Conservation (phyloP, 805 yeast species). For the Starmera caribaea region DNA sequence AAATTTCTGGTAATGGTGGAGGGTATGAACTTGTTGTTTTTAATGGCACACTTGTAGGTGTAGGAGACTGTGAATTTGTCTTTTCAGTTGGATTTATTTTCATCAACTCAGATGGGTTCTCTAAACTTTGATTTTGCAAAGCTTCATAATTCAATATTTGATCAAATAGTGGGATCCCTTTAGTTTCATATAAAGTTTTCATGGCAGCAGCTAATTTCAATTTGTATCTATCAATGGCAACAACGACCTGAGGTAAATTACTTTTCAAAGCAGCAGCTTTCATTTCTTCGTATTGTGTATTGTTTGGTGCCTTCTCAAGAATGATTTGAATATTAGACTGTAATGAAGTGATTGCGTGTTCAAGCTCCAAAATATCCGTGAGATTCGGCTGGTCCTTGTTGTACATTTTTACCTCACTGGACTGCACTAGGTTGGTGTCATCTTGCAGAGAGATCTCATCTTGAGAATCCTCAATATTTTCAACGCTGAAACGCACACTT, state of each 20-base stretch:
- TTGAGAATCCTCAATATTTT: too few species aligned
- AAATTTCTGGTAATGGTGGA: slow-evolving; percentile 65
- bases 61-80: too few species aligned
- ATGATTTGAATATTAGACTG: slow-evolving; percentile 44
- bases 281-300: slow-evolving; percentile 23
- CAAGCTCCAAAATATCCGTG: slow-evolving; percentile 26
- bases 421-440: too few species aligned
- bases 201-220: slow-evolving; percentile 51
- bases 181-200: slow-evolving; percentile 38
- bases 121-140: not conserved
- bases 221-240: slow-evolving; percentile 43
- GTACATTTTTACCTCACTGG: not conserved
- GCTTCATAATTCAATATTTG: slow-evolving; percentile 36
- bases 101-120: not conserved
- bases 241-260: slow-evolving; percentile 30
- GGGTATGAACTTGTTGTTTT: slow-evolving; percentile 12
- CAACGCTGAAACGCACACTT: too few species aligned
- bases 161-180: slow-evolving; percentile 46
- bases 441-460: too few species aligned
- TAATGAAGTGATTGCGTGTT: slow-evolving; percentile 42
- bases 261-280: slow-evolving; percentile 22
- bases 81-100: not conserved
- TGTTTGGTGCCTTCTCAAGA: slow-evolving; percentile 46
- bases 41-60: too few species aligned
- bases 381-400: slow-evolving; percentile 11